These are phyloP conservation scores for Nakataea oryzae DNA, from an alignment of 2,329 filamentous ascomycete species.

Conservation along the genomic window DNA sequence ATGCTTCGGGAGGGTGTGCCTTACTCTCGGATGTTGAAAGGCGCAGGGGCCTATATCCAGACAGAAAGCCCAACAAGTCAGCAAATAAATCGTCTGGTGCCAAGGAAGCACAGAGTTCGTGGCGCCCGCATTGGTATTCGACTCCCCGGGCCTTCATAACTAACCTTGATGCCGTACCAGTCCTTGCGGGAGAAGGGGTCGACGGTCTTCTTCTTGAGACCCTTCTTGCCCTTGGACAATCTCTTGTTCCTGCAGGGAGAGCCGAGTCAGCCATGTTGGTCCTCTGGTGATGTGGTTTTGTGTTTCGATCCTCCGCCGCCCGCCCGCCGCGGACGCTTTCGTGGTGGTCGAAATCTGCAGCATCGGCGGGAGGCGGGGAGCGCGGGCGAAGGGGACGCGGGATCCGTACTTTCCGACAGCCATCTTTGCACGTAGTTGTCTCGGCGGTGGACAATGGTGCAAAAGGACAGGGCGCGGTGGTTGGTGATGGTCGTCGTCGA, in stretches of 20 bases:
- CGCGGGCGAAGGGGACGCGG: not conserved
- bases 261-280: conserved; percentile 5
- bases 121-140: not conserved
- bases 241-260: conserved; percentile 78
- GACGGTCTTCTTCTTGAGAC: conserved; percentile 97
- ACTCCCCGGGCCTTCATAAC: conserved; percentile 11
- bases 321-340: no score
- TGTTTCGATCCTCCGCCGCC: conserved; percentile 4
- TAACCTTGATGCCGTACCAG: conserved; percentile 94
- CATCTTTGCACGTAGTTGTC: conserved; percentile 43
- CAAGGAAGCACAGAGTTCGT: not conserved
- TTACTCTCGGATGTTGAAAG: conserved; percentile 96
- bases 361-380: not conserved
- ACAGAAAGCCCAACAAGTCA: conserved; percentile 5
- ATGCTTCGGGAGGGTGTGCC: conserved; percentile 22
- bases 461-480: conserved; percentile 25
- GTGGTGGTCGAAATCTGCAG: not conserved
- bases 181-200: conserved; percentile 99
- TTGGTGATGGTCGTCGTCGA: conserved; percentile 5
- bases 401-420: conserved; percentile 47
- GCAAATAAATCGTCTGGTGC: not conserved
- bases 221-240: conserved; percentile 99
- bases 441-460: conserved; percentile 26
- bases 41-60: conserved; percentile 66
- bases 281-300: conserved; percentile 3